phyloP scores from a whole-genome alignment of 192 early-diverging fungal species.

The Backusella macrospora region DNA sequence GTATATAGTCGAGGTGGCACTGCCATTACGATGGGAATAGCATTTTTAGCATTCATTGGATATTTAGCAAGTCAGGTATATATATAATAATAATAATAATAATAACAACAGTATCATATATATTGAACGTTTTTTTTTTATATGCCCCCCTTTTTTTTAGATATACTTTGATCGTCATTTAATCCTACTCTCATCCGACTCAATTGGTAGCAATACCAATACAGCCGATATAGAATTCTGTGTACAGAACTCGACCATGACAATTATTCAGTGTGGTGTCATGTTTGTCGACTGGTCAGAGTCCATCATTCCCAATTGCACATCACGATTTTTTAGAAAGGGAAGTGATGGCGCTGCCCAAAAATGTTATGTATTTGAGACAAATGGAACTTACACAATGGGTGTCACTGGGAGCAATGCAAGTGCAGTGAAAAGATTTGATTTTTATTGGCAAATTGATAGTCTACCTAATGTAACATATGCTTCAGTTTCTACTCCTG shows the following conservation, averaged over 20 bases:
- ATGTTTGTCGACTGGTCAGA: neutral
- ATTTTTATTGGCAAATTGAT: slow-evolving; percentile 37
- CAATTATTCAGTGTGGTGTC: slow-evolving; percentile 12
- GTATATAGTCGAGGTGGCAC: slow-evolving; percentile 14
- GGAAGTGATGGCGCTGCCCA: neutral
- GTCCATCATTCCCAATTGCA: neutral
- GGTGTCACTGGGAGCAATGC: neutral
- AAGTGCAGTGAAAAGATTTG: slow-evolving; percentile 13
- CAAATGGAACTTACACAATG: slow-evolving; percentile 20
- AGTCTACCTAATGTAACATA: neutral
- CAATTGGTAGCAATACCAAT: neutral
- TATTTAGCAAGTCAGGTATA: slow-evolving; percentile 21
- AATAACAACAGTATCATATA: neutral
- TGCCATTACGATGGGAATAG: neutral
- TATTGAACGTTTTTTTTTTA: neutral
- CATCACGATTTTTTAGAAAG: neutral
- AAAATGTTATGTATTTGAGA: slow-evolving; percentile 22
- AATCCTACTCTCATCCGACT: slow-evolving; percentile 23
- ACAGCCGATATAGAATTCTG: slow-evolving; percentile 35
- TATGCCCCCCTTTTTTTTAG: neutral
- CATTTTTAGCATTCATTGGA: slow-evolving; percentile 18
- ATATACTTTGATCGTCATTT: slow-evolving; percentile 24
- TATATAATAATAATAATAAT: too few species aligned
- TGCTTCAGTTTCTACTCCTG: slow-evolving; percentile 10
- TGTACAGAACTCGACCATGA: slow-evolving; percentile 10